Base-by-base conservation (phyloP, 768 basidiomycete species). In the Amanita fuliginea region DNA sequence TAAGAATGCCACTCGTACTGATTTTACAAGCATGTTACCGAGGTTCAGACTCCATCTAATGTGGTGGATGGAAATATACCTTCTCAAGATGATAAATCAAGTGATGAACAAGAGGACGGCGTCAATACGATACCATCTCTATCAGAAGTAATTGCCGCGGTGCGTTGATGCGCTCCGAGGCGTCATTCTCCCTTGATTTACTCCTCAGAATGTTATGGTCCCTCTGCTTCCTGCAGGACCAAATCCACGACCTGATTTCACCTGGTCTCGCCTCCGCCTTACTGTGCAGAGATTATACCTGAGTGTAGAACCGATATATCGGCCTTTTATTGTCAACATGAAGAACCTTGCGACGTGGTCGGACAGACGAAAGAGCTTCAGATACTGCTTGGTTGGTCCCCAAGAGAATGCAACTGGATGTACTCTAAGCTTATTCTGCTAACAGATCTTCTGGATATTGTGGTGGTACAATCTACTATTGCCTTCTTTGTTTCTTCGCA, bases 391-490 rank as follows among this genome's bases (percentile, higher is more conserved):
- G 28, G 83, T 83, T 56, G 46, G 78, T 70, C 28, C 18, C 24
- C 33, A 16, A 6, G 34, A 13, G 37, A 19, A 28, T 30, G 49
- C 13, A 47, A 16, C 13, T 33, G 8, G 39, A 8, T 52, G 28
- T 32, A 14, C 42, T 32, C 33, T 52, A 45, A n/a, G 33, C 36
- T 41, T 33, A 47, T 37, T 11, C 13, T 21, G 30, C 39, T 41
- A 21, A 33, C 53, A 83, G 83, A 49, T 68, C 1, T 85, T 74
- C 54, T 85, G 83, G 83, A 60, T 70, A 32, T 56, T 83, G 13
- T 85, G 83, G 83, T 75, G 75, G 60, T 56, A 75, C 46, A 69
- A 82, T 55, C 57, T 80, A 11, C 67, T 86, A 3, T 64, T 76
- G 10, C 74, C 83, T 10, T 68, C 71, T 6, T 57, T 80, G 21